phyloP scores from a whole-genome alignment of 179 eudicot genomes.

The Beta corolliflora region DNA sequence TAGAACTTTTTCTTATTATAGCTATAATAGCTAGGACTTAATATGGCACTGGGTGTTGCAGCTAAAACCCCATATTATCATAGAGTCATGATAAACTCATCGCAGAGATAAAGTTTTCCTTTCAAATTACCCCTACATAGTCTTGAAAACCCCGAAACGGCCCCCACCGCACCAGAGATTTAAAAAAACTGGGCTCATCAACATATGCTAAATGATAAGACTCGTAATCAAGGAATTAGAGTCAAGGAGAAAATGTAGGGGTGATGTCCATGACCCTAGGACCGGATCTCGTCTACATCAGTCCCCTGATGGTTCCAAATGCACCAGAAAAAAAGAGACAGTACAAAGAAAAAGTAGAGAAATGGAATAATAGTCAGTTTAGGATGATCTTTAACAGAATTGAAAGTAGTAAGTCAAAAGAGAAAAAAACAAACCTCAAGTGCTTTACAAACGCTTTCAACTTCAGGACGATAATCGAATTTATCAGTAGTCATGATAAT shows the following conservation, averaged over 20 bases:
- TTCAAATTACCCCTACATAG: background rate
- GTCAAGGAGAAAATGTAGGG: background rate
- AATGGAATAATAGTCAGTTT: background rate
- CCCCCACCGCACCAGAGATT: background rate
- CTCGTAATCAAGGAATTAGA: background rate
- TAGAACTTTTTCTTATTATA: background rate
- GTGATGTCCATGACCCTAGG: too few relatives aligned
- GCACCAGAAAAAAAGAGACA: background rate
- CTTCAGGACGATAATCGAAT: slow-evolving; percentile 61
- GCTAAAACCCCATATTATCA: background rate
- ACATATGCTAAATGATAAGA: background rate
- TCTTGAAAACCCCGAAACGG: background rate
- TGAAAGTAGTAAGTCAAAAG: background rate
- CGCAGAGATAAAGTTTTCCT: background rate
- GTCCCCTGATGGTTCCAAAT: too few relatives aligned
- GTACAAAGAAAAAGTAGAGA: background rate
- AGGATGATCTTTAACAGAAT: background rate
- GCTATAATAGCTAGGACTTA: background rate
- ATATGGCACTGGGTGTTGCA: background rate
- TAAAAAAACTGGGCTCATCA: background rate
- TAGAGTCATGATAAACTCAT: background rate
- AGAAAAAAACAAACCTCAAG: slow-evolving; percentile 73
- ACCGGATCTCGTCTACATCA: too few relatives aligned
- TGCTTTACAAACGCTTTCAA: slow-evolving; percentile 79
- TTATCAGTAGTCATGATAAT: slow-evolving; percentile 66